phyloP scores from a whole-genome alignment of 768 basidiomycete species.

The Clitopilus passeckerianus region DNA sequence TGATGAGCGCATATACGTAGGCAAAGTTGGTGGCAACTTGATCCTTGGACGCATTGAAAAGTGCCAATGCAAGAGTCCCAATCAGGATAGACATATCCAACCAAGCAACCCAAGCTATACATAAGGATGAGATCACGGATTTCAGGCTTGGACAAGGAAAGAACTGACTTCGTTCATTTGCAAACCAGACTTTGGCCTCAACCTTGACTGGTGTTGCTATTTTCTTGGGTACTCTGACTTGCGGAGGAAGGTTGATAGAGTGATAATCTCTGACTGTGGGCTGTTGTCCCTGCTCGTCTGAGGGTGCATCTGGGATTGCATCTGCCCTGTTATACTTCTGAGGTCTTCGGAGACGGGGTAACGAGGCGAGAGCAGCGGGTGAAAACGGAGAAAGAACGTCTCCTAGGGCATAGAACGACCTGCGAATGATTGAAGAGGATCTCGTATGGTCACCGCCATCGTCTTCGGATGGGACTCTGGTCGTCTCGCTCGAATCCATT shows the following conservation, averaged over 20 bases:
- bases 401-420: conserved; percentile 60
- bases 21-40: conserved; percentile 74
- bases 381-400: conserved; percentile 68
- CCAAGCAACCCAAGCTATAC: conserved; percentile 88
- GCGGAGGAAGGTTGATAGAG: conserved; percentile 63
- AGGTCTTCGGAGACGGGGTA: conserved; percentile 39
- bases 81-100: conserved; percentile 81
- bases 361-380: conserved; percentile 46
- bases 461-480: conserved; percentile 5
- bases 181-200: conserved; percentile 97
- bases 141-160: background rate
- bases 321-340: conserved; percentile 64
- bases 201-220: conserved; percentile 79
- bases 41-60: conserved; percentile 84
- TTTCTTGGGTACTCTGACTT: conserved; percentile 78
- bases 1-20: conserved; percentile 77
- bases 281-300: conserved; percentile 44
- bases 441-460: background rate
- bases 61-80: conserved; percentile 77
- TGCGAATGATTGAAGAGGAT: conserved; percentile 37
- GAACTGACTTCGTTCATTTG: conserved; percentile 82
- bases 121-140: background rate
- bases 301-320: conserved; percentile 59
- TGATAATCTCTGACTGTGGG: conserved; percentile 72
- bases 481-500: conserved; percentile 6